phyloP scores from a whole-genome alignment of 208 protist species.

The Strigomonas oncopelti region DNA sequence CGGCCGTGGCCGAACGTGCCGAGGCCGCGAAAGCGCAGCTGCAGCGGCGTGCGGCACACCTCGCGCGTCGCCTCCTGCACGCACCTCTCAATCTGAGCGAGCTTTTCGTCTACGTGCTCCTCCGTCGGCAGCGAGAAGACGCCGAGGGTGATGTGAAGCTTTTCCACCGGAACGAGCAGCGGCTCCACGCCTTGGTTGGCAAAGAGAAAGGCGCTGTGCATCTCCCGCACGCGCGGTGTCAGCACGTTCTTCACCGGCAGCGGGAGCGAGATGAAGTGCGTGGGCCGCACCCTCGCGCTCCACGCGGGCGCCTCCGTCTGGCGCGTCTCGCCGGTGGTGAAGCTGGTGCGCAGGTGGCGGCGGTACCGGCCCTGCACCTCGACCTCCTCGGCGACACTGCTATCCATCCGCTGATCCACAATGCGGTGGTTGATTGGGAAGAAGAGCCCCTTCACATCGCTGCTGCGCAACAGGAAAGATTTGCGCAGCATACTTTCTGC shows the following conservation, averaged over 20 bases:
- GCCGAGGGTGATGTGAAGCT: slow-evolving; percentile 82
- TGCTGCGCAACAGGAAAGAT: background rate
- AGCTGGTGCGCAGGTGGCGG: slow-evolving; percentile 68
- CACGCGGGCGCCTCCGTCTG: slow-evolving; percentile 65
- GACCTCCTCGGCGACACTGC: slow-evolving; percentile 38
- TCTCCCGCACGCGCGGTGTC: slow-evolving; percentile 52
- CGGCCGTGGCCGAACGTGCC: slow-evolving; percentile 77
- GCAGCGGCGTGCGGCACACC: slow-evolving; percentile 42
- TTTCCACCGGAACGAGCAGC: slow-evolving; percentile 61
- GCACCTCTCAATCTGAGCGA: slow-evolving; percentile 35
- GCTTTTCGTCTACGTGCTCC: slow-evolving; percentile 12
- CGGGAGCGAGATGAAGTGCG: slow-evolving; percentile 82
- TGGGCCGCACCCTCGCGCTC: slow-evolving; percentile 54
- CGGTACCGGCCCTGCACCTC: slow-evolving; percentile 79
- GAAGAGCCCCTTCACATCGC: slow-evolving; percentile 65
- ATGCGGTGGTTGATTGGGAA: slow-evolving; percentile 89
- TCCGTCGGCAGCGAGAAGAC: slow-evolving; percentile 55
- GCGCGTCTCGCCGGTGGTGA: slow-evolving; percentile 73
- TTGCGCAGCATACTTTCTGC: background rate
- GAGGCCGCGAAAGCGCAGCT: slow-evolving; percentile 73
- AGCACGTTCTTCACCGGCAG: slow-evolving; percentile 59
- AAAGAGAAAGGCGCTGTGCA: slow-evolving; percentile 75
- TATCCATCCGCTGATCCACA: slow-evolving; percentile 58
- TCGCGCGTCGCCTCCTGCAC: slow-evolving; percentile 42
- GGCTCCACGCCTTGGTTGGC: slow-evolving; percentile 40